Conservation (phyloP, 2,329 filamentous ascomycete genomes). For the Simplicillium sp. region DNA sequence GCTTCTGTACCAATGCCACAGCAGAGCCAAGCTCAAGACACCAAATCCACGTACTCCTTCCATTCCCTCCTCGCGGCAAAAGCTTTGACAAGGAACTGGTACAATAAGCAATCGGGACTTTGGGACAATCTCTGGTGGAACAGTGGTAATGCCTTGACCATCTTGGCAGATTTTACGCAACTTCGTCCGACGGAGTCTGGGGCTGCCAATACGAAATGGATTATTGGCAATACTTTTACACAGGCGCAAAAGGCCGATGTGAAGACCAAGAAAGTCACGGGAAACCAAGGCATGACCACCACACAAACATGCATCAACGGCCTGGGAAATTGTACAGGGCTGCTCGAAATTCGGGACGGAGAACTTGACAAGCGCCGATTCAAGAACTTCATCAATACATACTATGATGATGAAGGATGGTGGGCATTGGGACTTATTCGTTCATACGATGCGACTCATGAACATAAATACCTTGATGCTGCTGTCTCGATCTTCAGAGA, state of each 20-base stretch:
- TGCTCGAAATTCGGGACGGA: constrained; percentile 8
- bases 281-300: constrained; percentile 22
- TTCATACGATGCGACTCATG: constrained; percentile 42
- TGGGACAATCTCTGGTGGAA: constrained; percentile 68
- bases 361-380: constrained; percentile 24
- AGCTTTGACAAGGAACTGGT: constrained; percentile 47
- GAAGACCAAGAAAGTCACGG: constrained; percentile 27
- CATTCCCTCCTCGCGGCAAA: constrained; percentile 23
- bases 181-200: constrained; percentile 23
- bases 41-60: constrained; percentile 16
- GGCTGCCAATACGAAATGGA: constrained; percentile 25
- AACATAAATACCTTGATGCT: constrained; percentile 41
- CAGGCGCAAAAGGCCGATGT: constrained; percentile 31
- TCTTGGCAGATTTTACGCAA: constrained; percentile 44
- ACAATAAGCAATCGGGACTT: constrained; percentile 48
- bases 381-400: constrained; percentile 38
- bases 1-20: too few relatives aligned
- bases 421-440: constrained; percentile 52
- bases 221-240: constrained; percentile 34
- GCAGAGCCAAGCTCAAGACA: too few relatives aligned
- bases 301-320: constrained; percentile 26
- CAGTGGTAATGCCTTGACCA: constrained; percentile 56
- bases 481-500: constrained; percentile 46
- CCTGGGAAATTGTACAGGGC: constrained; percentile 3
- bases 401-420: constrained; percentile 55